Base-by-base conservation (phyloP, 2,329 filamentous ascomycete genomes). In the Aspergillus ibericus region DNA sequence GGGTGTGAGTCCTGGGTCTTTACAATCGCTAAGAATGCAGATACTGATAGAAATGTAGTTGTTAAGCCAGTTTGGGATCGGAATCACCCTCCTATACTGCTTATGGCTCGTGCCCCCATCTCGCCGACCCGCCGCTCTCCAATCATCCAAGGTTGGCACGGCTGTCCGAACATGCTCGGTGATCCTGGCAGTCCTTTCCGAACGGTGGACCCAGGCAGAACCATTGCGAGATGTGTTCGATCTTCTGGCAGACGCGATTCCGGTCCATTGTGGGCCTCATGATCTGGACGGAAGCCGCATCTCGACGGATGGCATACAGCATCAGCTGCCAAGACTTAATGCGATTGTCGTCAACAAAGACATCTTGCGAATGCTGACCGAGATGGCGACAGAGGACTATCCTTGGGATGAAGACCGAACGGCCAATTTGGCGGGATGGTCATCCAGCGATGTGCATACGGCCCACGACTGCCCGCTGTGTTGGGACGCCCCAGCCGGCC, bases 321-420 rank as follows among this genome's bases (percentile, higher is more conserved):
- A 12, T 10, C 38, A 22, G 2, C 9, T 53, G 51, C 51, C 51
- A 5, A 29, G 38, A 32, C 20, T 53, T 3, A 25, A 32, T 12
- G 36, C 36, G 8, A 32, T 53, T 10, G 36, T 53, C 15, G 38
- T 53, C 4, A 53, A 53, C 36, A 53, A 53, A 15, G 51, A 53
- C 38, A 53, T 53, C 12, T 9, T 53, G 34, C 51, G 51, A 3
- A 53, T 53, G 51, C n/a, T 53, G 25, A 22, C 13, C 15, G 51
- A 53, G 38, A 42, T 53, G 51, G n/a, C 22, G 3, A 53, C 51
- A 3, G 51, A 53, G 25, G 36, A 53, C 2, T 44, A 34, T 15
- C 51, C 51, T 7, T 53, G 50, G 51, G 25, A 22, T n/a, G 10
- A 27, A 8, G 36, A 5, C 13, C n/a, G 27, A 5, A 12, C 22